Evolutionary conservation across 164 flowering plant genomes (phyloP), one percentile per base, ranked within the genome.

Genomic region (Aristolochia californica): DNA sequence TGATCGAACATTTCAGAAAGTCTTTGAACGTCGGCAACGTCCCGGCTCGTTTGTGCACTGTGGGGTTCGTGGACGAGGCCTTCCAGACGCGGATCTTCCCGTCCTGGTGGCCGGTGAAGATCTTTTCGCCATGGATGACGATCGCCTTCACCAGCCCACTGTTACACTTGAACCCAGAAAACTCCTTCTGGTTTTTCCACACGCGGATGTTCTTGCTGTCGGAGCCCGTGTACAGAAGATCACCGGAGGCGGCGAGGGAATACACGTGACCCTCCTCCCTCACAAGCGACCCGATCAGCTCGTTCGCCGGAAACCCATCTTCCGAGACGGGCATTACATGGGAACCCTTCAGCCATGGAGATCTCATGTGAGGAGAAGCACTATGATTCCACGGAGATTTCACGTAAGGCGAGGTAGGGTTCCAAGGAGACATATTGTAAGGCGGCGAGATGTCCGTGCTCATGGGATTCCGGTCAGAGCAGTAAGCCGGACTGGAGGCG

Each of bases 181-280:
- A 85, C 56, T 89, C 97, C 51, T 84, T 64, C 55, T 79, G 72
- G 56, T 80, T 72, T 68, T 79, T 83, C 95, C 97, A 89, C 1
- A 87, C 90, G 3, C 95, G 89, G 50, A 89, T 87, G 75, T 89
- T 89, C 75, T 89, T 89, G 76, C 97, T 84, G 56, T 89, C 97
- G 1, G 97, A 89, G 23, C 97, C 97, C 4, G 97, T 89, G 77
- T 89, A 89, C 1, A 89, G 74, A 10, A 89, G 71, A 7, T 74
- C 90, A 1, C 76, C 80, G 10, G 72, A 15, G 5, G 91, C 77
- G 2, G 91, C 91, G 2, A 89, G 56, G 22, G 95, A 84, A 58
- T 87, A 89, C 2, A 89, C 78, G 57, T 86, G 91, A 4, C 95
- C 97, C 45, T 89, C 97, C 62, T 89, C 90, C 13, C 95, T 82